Evolutionary conservation across 2,329 filamentous ascomycete genomes (phyloP), one percentile per base, ranked within the genome.

Genomic region (Plectosphaerella plurivora): DNA sequence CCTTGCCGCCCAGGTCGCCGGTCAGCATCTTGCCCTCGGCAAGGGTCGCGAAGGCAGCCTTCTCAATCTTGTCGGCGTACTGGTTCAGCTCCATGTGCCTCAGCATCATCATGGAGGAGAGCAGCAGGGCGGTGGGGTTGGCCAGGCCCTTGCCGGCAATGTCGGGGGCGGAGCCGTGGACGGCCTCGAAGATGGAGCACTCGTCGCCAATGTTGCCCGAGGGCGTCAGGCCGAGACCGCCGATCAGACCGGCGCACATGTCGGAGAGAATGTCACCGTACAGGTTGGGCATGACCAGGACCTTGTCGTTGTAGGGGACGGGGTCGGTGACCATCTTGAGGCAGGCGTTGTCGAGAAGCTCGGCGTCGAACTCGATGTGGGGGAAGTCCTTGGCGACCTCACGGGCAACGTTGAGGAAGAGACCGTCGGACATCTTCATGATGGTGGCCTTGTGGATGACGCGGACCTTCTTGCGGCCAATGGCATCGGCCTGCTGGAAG

Each of bases 391-490:
- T 96, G 73, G 91, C 82, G 61, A 99, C 84, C 57, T 94, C 83
- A 62, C 86, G 79, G 63, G 88, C 94, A 57, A 88, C 91, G 73
- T 83, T 89, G 63, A 99, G 83, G 86, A 99, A 99, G 57, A 99
- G 89, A 77, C 94, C 94, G 73, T 99, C 94, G 70, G 88, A 93
- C 90, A 97, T 96, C 86, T 99, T 99, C 94, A 99, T 99, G 79
- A 99, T 99, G 69, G 94, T 97, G 72, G 94, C 94, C 85, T 99
- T 99, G 88, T 99, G 94, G 59, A 97, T 92, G 55, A 91, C 93
- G 68, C 92, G 91, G 67, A 97, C 93, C 88, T 97, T 97, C 71
- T 86, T 92, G 81, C 90, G 89, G 76, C 92, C 91, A 68, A 97
- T 88, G 64, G 90, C 84, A 74, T 94, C 83, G 63, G 94, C 94